Percentiles rank a stretch among this genome's conserved stretches.
Evolutionary conservation across 2,329 filamentous ascomycete genomes (phyloP).

Genomic region (Nothophaeocryptopus gaeumannii): DNA sequence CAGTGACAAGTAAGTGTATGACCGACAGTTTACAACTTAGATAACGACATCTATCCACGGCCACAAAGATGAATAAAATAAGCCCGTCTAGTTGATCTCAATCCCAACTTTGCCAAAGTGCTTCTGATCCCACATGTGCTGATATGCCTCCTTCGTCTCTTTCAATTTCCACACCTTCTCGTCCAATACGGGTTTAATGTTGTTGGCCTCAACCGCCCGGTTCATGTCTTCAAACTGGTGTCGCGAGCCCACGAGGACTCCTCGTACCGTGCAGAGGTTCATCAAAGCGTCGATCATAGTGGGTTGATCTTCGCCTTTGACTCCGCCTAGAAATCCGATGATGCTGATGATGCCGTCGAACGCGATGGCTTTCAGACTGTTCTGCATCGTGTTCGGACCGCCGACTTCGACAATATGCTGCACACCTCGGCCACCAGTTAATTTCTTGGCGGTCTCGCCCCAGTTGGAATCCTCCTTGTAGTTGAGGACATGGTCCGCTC

Average conservation of each 20-base stretch:
- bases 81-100: slow-evolving; percentile 34
- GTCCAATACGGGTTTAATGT: slow-evolving; percentile 60
- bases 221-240: slow-evolving; percentile 60
- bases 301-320: slow-evolving; percentile 47
- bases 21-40: too few species aligned
- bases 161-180: slow-evolving; percentile 55
- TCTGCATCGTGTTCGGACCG: slow-evolving; percentile 58
- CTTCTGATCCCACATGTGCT: slow-evolving; percentile 44
- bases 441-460: slow-evolving; percentile 52
- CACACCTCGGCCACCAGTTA: slow-evolving; percentile 56
- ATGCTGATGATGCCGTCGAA: slow-evolving; percentile 56
- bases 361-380: slow-evolving; percentile 43
- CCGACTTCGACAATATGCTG: slow-evolving; percentile 66
- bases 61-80: too few species aligned
- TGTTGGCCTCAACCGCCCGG: slow-evolving; percentile 55
- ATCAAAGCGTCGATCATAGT: slow-evolving; percentile 51
- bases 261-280: slow-evolving; percentile 55
- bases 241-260: slow-evolving; percentile 56
- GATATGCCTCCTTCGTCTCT: slow-evolving; percentile 51
- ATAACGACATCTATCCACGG: too few species aligned
- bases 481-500: slow-evolving; percentile 58
- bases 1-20: too few species aligned
- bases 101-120: slow-evolving; percentile 46
- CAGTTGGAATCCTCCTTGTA: slow-evolving; percentile 54
- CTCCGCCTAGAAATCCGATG: slow-evolving; percentile 58